Base-by-base conservation (phyloP, 2,329 filamentous ascomycete genomes). In the Talaromyces amestolkiae region DNA sequence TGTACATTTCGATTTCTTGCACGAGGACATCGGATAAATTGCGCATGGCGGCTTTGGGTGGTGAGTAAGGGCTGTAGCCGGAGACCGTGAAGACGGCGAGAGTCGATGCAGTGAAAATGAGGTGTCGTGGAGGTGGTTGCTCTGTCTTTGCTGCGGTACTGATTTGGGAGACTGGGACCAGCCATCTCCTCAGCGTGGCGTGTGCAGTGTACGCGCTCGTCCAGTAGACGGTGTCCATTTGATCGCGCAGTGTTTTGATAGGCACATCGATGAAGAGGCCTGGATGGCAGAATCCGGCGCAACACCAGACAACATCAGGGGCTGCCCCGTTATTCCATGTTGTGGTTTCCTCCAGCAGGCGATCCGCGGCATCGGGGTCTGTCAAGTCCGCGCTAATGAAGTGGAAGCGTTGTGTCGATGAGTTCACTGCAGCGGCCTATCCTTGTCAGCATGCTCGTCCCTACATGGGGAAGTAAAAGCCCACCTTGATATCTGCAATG, bases 161-260 rank as follows among this genome's bases (percentile, higher is more conserved):
- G 76, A 72, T 73, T 1, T 73, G 71, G 10, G 69, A 41, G 56
- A 75, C 64, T 7, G 79, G 74, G 15, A 76, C 78, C 53, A 93
- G 85, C 94, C 94, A 97, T 67, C 86, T 84, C 61, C 85, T 85
- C 71, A 97, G 80, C 19, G 90, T 87, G 22, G 91, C 88, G 75
- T 96, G 92, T 43, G 92, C 90, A 79, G 96, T 91, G 76, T 96
- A 95, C 47, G 90, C 89, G 35, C 89, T 88, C 58, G 92, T 91
- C 85, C 89, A 97, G 81, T 92, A 98, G 79, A 97, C 94, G 70
- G 94, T 86, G 74, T 97, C 92, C 92, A 97, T 97, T 76, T 96
- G 92, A 69, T 84, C 82, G 49, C 89, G 86, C 69, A 93, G 81
- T 11, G 85, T 85, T 8, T 87, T 80, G 61, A 91, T 81, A 9